These are phyloP conservation scores for Cubamyces sp. DNA, from an alignment of 768 basidiomycete species.

Conservation along the genomic window DNA sequence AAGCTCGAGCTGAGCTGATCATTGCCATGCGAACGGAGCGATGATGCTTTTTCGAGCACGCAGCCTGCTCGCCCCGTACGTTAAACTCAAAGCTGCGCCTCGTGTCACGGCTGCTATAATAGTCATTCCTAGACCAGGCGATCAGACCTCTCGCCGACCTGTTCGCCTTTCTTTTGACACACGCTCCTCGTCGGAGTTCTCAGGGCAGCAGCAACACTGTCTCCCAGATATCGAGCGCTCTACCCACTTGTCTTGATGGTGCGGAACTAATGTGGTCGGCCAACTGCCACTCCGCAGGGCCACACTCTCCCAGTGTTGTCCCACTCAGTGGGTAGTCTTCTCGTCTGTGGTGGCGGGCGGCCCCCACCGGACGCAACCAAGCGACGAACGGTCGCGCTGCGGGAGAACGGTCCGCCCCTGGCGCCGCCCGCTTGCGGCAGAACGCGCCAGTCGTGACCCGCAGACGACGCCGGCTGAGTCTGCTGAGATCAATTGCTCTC, in stretches of 20 bases:
- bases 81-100: not conserved
- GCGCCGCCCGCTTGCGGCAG: constrained; percentile 6
- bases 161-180: constrained; percentile 2
- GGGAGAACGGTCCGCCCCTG: constrained; percentile 16
- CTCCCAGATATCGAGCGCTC: not conserved
- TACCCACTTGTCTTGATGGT: constrained; percentile 7
- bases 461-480: constrained; percentile 1
- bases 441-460: not conserved
- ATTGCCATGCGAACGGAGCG: not conserved
- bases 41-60: constrained; percentile 2
- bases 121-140: constrained; percentile 10
- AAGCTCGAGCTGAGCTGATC: not conserved
- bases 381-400: not conserved
- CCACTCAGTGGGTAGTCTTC: not conserved
- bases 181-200: constrained; percentile 8
- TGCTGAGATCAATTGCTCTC: constrained; percentile 18
- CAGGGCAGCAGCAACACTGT: not conserved
- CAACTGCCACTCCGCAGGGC: not conserved
- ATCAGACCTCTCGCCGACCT: constrained; percentile 5
- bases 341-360: too few species aligned
- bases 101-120: constrained; percentile 12
- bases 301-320: not conserved
- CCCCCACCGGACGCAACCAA: too few species aligned
- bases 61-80: not conserved
- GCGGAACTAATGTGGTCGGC: not conserved